phyloP scores from a whole-genome alignment of 2,329 filamentous ascomycete species.

The Colletotrichum acutatum region DNA sequence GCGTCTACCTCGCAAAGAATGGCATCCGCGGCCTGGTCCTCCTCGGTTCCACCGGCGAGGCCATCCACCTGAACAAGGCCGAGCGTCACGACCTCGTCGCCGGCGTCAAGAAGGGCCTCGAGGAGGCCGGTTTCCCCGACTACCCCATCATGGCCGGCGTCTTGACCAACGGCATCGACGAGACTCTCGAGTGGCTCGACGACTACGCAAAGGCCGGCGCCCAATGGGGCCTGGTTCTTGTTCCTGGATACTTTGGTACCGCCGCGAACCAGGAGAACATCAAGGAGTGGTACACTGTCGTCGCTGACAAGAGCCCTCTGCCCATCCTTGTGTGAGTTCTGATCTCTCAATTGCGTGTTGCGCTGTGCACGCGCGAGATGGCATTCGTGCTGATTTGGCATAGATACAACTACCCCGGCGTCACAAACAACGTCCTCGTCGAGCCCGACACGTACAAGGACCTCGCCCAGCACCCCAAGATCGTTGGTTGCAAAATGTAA shows the following conservation, averaged over 20 bases:
- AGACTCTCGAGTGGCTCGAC: slow-evolving; percentile 65
- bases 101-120: slow-evolving; percentile 63
- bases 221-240: slow-evolving; percentile 71
- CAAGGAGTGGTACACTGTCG: slow-evolving; percentile 67
- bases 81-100: slow-evolving; percentile 67
- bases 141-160: slow-evolving; percentile 66
- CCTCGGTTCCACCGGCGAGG: slow-evolving; percentile 72
- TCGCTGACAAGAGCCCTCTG: slow-evolving; percentile 70
- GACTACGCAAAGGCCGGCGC: slow-evolving; percentile 67
- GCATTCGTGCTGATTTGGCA: background rate
- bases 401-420: slow-evolving; percentile 69
- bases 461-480: slow-evolving; percentile 71
- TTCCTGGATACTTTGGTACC: slow-evolving; percentile 73
- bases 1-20: slow-evolving; percentile 67
- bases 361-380: background rate
- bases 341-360: fast-evolving
- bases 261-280: slow-evolving; percentile 69
- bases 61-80: slow-evolving; percentile 66
- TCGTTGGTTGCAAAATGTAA: slow-evolving; percentile 74
- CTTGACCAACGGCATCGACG: slow-evolving; percentile 64
- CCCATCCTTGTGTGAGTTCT: slow-evolving; percentile 67
- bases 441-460: slow-evolving; percentile 66
- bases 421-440: slow-evolving; percentile 72
- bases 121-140: slow-evolving; percentile 65
- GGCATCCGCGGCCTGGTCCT: slow-evolving; percentile 71